phyloP scores from a whole-genome alignment of 768 basidiomycete genomes.

The Leccinum truebloodii region DNA sequence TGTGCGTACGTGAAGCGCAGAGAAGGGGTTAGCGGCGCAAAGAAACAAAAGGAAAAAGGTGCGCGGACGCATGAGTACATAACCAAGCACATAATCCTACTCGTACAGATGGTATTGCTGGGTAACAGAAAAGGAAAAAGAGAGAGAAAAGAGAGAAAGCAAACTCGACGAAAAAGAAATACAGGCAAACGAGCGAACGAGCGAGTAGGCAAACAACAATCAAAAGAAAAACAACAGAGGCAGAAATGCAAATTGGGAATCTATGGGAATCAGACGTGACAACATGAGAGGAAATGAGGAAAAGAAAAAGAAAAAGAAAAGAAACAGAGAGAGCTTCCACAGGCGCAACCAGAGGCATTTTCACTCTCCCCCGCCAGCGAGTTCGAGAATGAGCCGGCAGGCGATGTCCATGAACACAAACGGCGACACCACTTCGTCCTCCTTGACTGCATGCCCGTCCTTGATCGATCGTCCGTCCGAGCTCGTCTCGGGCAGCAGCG shows the following conservation, averaged over 20 bases:
- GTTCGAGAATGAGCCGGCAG: conserved; percentile 88
- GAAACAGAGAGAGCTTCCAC: not conserved
- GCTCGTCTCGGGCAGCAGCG: conserved; percentile 43
- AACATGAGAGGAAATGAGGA: not conserved
- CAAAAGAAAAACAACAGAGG: conserved; percentile 11
- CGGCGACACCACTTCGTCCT: conserved; percentile 77
- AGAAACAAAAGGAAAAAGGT: not conserved
- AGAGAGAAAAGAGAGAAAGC: not conserved
- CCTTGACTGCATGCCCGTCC: conserved; percentile 38
- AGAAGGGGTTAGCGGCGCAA: not conserved
- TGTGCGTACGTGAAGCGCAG: not conserved
- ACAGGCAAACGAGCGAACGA: conserved; percentile 6
- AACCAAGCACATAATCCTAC: conserved; percentile 19
- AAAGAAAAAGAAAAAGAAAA: not conserved
- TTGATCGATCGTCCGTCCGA: conserved; percentile 62
- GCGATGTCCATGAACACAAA: conserved; percentile 98
- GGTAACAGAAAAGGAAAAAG: conserved; percentile 7
- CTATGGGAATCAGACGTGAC: conserved; percentile 17
- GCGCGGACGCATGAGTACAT: conserved; percentile 11
- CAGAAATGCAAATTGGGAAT: conserved; percentile 4
- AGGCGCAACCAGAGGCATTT: not conserved
- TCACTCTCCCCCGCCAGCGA: conserved; percentile 69
- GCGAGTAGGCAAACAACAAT: conserved; percentile 16
- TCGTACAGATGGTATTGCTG: conserved; percentile 21
- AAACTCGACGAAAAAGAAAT: not conserved